Conservation (phyloP, 2,329 filamentous ascomycete genomes). For the Paecilomyces variotii region DNA sequence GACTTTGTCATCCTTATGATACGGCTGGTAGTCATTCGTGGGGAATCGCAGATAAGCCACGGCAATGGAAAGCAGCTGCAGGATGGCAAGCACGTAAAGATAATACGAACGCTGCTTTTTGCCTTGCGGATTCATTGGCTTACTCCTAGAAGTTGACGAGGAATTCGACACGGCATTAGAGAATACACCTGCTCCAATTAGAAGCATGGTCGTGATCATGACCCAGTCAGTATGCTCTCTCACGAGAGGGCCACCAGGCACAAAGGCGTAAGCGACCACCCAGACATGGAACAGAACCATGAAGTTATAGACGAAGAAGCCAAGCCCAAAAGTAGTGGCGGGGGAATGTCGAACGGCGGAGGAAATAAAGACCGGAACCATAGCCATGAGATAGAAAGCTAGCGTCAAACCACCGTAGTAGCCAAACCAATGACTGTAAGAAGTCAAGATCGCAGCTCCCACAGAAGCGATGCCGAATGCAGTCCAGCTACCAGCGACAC, state of each 20-base stretch:
- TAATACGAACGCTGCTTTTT: constrained; percentile 57
- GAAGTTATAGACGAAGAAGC: constrained; percentile 87
- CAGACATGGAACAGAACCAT: constrained; percentile 96
- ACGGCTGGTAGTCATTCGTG: constrained; percentile 80
- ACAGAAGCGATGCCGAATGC: constrained; percentile 69
- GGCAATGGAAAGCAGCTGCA: constrained; percentile 73
- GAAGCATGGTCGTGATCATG: constrained; percentile 77
- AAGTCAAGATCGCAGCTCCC: constrained; percentile 71
- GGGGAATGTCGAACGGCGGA: constrained; percentile 71
- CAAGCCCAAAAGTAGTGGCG: constrained; percentile 73
- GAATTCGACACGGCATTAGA: constrained; percentile 52
- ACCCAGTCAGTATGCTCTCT: constrained; percentile 95
- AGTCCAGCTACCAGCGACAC: constrained; percentile 67
- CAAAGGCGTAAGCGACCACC: constrained; percentile 97
- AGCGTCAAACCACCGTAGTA: constrained; percentile 75
- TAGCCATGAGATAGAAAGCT: constrained; percentile 73
- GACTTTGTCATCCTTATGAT: constrained; percentile 79
- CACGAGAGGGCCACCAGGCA: constrained; percentile 85
- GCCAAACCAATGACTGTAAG: constrained; percentile 74
- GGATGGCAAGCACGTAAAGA: constrained; percentile 60
- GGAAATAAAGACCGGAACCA: constrained; percentile 65
- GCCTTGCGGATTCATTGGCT: constrained; percentile 27
- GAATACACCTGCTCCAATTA: constrained; percentile 78
- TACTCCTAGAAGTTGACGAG: constrained; percentile 31
- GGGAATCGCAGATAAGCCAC: constrained; percentile 88